phyloP scores from a whole-genome alignment of 2,329 filamentous ascomycete genomes.

The Gyromitra esculenta region DNA sequence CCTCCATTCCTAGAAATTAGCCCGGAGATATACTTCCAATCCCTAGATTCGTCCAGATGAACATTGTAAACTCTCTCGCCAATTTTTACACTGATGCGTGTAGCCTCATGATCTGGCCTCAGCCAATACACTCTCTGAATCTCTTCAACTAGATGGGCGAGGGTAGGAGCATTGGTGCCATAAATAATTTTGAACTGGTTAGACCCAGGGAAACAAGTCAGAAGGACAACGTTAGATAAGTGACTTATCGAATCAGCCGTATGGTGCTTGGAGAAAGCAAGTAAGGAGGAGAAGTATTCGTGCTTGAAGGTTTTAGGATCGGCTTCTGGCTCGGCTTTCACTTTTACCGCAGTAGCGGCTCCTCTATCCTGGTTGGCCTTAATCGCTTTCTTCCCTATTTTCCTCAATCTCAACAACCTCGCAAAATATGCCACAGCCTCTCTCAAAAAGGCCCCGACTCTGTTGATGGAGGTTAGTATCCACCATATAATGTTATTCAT shows the following conservation, averaged over 20 bases:
- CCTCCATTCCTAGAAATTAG: background rate
- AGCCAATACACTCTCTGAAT: background rate
- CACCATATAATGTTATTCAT: background rate
- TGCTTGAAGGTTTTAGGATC: background rate
- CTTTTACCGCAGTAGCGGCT: background rate
- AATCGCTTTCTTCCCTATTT: background rate
- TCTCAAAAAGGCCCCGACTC: slow-evolving; percentile 1
- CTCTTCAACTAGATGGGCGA: background rate
- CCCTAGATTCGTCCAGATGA: background rate
- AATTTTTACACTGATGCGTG: background rate
- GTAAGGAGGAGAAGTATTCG: background rate
- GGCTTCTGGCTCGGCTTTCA: background rate
- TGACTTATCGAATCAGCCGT: background rate
- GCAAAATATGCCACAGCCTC: background rate
- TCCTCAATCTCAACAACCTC: background rate
- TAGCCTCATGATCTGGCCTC: background rate
- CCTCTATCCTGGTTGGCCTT: background rate
- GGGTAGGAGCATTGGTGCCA: background rate
- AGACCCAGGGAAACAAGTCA: background rate
- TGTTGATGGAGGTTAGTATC: background rate
- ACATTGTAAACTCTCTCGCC: background rate
- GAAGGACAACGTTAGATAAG: background rate
- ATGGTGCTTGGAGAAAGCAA: background rate
- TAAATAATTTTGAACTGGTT: background rate
- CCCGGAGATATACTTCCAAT: slow-evolving; percentile 9